Conservation (phyloP, 2,329 filamentous ascomycete genomes). For the Ceratocystis ficicola region DNA sequence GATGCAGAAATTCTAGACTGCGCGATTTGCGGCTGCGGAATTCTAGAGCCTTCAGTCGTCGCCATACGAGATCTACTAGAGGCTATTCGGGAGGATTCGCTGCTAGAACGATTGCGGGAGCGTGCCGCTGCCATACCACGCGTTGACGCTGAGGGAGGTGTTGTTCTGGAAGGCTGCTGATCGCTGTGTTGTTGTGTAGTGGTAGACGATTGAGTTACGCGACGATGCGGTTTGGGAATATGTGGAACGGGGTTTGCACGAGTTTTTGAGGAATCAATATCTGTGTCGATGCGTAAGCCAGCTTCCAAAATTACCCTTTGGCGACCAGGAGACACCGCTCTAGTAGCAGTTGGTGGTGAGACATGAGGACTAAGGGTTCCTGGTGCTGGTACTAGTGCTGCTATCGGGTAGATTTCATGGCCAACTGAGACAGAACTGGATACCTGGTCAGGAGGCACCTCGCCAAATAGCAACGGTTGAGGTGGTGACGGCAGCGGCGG, state of each 20-base stretch:
- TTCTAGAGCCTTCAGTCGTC: slow-evolving; percentile 9
- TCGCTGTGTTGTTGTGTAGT: slow-evolving; percentile 43
- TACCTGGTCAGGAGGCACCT: slow-evolving; percentile 44
- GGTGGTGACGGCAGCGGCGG: slow-evolving; percentile 6
- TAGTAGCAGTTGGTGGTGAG: neutral
- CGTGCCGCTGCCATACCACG: slow-evolving; percentile 13
- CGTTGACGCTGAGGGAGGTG: slow-evolving; percentile 8
- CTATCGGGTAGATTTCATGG: slow-evolving; percentile 42
- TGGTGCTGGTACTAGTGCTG: neutral
- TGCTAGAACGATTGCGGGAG: slow-evolving; percentile 16
- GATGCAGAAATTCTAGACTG: slow-evolving; percentile 30
- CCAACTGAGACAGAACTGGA: slow-evolving; percentile 45
- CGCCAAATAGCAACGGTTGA: slow-evolving; percentile 54
- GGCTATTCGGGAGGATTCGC: slow-evolving; percentile 19
- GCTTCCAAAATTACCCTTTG: slow-evolving; percentile 59
- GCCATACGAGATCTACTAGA: slow-evolving; percentile 20
- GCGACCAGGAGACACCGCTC: slow-evolving; percentile 29
- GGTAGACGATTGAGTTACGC: neutral
- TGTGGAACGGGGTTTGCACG: neutral
- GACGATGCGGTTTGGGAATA: neutral
- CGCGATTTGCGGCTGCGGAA: slow-evolving; percentile 2
- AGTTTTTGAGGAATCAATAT: slow-evolving; percentile 8
- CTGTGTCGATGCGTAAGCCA: slow-evolving; percentile 43
- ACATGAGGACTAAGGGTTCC: slow-evolving; percentile 7
- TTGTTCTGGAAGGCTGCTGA: neutral